phyloP scores from a whole-genome alignment of 2,329 filamentous ascomycete genomes.

The Alternaria triticina region DNA sequence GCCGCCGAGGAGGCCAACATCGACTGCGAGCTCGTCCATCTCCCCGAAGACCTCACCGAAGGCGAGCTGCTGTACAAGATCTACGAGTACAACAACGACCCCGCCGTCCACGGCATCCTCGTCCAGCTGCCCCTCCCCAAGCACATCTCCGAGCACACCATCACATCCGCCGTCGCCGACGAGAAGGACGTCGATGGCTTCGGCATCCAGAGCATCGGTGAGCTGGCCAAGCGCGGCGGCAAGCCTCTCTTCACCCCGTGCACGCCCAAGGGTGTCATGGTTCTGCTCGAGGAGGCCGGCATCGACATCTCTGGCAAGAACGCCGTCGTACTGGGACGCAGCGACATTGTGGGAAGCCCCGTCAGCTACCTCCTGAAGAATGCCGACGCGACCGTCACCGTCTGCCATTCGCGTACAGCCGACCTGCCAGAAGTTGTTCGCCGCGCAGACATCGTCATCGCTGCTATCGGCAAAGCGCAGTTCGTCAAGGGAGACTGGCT shows the following conservation, averaged over 20 bases:
- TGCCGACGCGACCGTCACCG: slow-evolving; percentile 93
- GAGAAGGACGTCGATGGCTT: slow-evolving; percentile 99
- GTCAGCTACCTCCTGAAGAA: slow-evolving; percentile 96
- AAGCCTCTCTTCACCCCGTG: slow-evolving; percentile 89
- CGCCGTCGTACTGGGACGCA: slow-evolving; percentile 91
- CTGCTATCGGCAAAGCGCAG: slow-evolving; percentile 84
- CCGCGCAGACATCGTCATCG: slow-evolving; percentile 86
- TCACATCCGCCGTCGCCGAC: slow-evolving; percentile 89
- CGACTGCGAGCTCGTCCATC: slow-evolving; percentile 82
- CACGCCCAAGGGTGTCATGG: slow-evolving; percentile 97
- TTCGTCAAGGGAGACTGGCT: slow-evolving; percentile 96
- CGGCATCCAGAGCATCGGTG: slow-evolving; percentile 90
- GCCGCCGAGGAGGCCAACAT: slow-evolving; percentile 95
- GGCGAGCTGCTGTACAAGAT: slow-evolving; percentile 85
- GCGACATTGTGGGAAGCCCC: slow-evolving; percentile 96
- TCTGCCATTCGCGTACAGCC: slow-evolving; percentile 89
- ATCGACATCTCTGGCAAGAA: slow-evolving; percentile 87
- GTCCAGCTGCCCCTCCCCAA: slow-evolving; percentile 91
- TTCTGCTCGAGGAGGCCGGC: slow-evolving; percentile 81
- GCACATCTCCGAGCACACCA: slow-evolving; percentile 85
- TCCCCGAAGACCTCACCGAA: slow-evolving; percentile 81
- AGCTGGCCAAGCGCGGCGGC: slow-evolving; percentile 94
- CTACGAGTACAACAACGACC: slow-evolving; percentile 82
- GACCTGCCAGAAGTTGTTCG: slow-evolving; percentile 77
- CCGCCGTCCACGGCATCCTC: slow-evolving; percentile 85